Evolutionary conservation across 768 basidiomycete genomes (phyloP), one percentile per base, ranked within the genome.

Genomic region (Panellus pusillus): DNA sequence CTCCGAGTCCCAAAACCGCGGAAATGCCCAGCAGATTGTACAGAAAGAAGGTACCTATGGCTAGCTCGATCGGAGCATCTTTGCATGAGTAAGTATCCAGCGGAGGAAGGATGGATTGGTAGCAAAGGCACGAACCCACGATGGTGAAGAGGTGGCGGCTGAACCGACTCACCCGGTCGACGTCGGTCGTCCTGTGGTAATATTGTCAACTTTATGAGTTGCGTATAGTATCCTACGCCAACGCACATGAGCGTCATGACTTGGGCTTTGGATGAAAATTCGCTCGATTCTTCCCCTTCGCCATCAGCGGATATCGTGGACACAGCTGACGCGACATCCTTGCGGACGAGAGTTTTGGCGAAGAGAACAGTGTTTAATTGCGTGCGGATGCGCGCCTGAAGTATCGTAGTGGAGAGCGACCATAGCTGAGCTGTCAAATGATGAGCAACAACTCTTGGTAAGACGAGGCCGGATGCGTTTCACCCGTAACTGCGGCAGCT

Each of bases 111-210:
- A 35, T 24, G 35, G 36, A 24, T 24, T 24, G 24, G 24, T 24
- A 24, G 29, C 9, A 18, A 29, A 13, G 43, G 24, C 14, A 65
- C 79, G 44, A 56, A 86, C 87, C 87, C 45, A 91, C 75, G 39
- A 92, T 75, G 1, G 84, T 72, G 65, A 89, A 91, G 43, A 87
- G 57, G 64, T 91, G 86, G 80, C 81, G 87, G 1, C 82, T 70
- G 62, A 94, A 89, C 45, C 93, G 88, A 65, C 86, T 84, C 54
- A 95, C 86, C 50, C 93, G 80, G 67, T 94, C 92, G 29, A 93
- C 91, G 61, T 96, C 93, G 3, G 92, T 93, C 4, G 93, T 94
- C 90, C 54, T 55, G 11, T 35, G 31, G 20, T 13, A 41, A 8
- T 5, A 32, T 28, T 9, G 17, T 17, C n/a, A 35, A 17, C 32